A percentile compares a stretch with the other conserved stretches of the same genome.
Conservation (phyloP, 176 grass and related monocot species). For the Carex parvula region DNA sequence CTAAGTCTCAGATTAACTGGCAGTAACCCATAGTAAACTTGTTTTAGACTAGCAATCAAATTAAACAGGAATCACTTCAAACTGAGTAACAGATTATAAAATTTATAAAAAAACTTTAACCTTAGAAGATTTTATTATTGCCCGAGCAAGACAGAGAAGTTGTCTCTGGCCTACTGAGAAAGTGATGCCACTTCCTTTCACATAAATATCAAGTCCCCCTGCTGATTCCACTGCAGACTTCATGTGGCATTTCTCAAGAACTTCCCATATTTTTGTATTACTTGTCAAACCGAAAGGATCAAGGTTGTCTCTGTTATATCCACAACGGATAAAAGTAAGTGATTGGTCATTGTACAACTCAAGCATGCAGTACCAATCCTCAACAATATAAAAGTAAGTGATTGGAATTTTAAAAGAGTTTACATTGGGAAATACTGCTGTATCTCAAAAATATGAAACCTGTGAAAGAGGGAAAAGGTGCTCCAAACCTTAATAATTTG, state of each 20-base stretch:
- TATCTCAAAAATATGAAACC: not conserved
- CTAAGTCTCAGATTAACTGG: not conserved
- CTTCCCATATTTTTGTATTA: slow-evolving; percentile 79
- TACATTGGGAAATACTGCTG: not conserved
- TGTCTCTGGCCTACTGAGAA: slow-evolving; percentile 93
- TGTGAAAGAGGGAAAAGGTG: not conserved
- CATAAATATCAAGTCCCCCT: slow-evolving; percentile 75
- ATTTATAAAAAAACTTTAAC: slow-evolving; percentile 31
- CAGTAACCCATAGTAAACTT: not conserved
- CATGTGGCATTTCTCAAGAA: slow-evolving; percentile 95
- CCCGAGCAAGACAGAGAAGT: slow-evolving; percentile 79
- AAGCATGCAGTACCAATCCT: not conserved
- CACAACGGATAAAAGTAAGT: not conserved
- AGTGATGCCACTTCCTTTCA: slow-evolving; percentile 62
- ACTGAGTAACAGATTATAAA: not conserved
- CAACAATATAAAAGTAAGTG: not conserved
- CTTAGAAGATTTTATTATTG: slow-evolving; percentile 89
- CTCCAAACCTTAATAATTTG: not conserved
- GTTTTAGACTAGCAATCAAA: not conserved
- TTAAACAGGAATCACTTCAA: not conserved
- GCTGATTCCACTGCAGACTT: slow-evolving; percentile 59
- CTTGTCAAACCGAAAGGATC: slow-evolving; percentile 58
- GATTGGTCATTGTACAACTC: not conserved
- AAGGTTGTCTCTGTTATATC: slow-evolving; percentile 64
- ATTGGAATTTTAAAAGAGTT: slow-evolving; percentile 16